phyloP scores from a whole-genome alignment of 2,329 filamentous ascomycete species.

The Botryotinia convoluta region DNA sequence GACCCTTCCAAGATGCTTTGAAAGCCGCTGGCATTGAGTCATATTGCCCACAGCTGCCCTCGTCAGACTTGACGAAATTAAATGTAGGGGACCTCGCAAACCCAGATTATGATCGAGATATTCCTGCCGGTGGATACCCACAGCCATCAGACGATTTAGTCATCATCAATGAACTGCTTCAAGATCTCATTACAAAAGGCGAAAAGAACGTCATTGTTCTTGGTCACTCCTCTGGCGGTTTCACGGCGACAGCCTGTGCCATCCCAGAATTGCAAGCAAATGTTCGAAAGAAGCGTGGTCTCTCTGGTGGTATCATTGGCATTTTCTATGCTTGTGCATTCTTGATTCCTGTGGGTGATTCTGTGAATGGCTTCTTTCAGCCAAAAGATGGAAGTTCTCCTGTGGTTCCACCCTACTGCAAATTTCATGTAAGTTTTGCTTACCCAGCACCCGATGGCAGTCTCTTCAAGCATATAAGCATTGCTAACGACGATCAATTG shows the following conservation, averaged over 20 bases:
- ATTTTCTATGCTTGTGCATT: constrained; percentile 7
- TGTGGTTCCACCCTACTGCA: background rate
- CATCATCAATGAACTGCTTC: background rate
- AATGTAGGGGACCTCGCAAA: background rate
- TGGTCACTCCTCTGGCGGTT: constrained; percentile 1
- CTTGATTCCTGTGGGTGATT: constrained; percentile 3
- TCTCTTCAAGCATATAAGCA: too few relatives aligned
- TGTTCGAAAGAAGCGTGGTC: background rate
- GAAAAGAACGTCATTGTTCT: constrained; percentile 1
- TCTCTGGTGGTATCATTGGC: background rate
- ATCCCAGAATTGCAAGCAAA: constrained; percentile 3
- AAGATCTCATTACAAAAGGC: background rate
- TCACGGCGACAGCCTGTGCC: background rate
- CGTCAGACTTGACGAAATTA: constrained; percentile 1
- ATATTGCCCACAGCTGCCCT: constrained; percentile 9
- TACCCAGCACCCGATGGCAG: too few relatives aligned
- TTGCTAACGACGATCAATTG: too few relatives aligned
- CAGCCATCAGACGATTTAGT: background rate
- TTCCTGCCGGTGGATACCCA: background rate
- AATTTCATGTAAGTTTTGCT: constrained; percentile 4
- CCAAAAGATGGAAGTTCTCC: constrained; percentile 7
- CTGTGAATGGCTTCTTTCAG: constrained; percentile 11
- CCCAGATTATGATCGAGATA: constrained; percentile 1
- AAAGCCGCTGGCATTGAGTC: background rate
- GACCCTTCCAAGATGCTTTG: background rate